Evolutionary conservation across 2,329 filamentous ascomycete species (phyloP), one percentile per base, ranked within the genome.

Genomic region (Penicillium sp.): DNA sequence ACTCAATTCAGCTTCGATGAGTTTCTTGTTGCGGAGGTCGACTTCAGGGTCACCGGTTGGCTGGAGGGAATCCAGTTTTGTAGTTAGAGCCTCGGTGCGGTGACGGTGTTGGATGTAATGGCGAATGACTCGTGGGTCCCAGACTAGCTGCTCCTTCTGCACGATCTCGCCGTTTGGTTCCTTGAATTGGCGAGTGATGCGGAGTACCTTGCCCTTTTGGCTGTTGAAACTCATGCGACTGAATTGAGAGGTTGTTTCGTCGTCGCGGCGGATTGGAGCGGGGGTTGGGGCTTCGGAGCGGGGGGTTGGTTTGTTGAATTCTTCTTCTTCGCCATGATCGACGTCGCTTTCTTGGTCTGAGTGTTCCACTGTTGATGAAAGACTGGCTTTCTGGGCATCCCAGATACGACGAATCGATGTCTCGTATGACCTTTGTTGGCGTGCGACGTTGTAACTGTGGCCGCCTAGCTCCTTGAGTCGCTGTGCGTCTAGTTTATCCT

Each of bases 361-460:
- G 59, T 91, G 87, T 58, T 91, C 88, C 47, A 88, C 83, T 1
- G 79, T 79, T 56, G 95, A 90, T 7, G 87, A 87, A 7, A 98
- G 81, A 52, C 89, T 93, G 14, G 84, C 78, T 73, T 89, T 91
- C 73, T 98, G 93, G 64, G 89, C 87, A 59, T 91, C 88, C 95
- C 95, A 99, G 59, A 98, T 97, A 59, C 90, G 87, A 55, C 88
- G 86, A 65, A 99, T 97, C 22, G 91, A 91, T 52, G 93, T 88
- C 65, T 96, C 91, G 72, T 99, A 99, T 67, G 91, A 90, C 60
- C 87, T 88, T 69, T 98, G 91, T 73, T 99, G 95, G 64, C 90
- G 88, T 70, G 93, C 95, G 59, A 99, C 95, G 63, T 99, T 99
- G 79, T 99, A 99, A 65, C 91, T 93, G 76, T 99, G 95, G 0